Conservation (phyloP, 331 rosid species). For the Quercus lobata region DNA sequence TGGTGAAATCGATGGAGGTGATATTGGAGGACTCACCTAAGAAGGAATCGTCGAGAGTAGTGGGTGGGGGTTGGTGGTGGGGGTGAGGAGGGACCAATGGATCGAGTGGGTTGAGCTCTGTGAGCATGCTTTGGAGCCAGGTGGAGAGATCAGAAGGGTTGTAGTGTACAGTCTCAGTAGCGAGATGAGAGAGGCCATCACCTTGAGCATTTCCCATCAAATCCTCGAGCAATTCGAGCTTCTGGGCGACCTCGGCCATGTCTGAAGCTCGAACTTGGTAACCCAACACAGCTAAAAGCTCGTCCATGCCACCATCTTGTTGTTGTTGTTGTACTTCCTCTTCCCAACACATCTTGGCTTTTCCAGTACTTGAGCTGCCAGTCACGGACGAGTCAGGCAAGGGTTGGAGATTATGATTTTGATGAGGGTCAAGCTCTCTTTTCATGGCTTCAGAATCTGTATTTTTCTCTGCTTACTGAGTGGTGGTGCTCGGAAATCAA, state of each 20-base stretch:
- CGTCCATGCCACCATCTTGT: conserved; percentile 69
- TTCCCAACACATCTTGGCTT: conserved; percentile 58
- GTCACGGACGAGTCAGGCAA: conserved; percentile 31
- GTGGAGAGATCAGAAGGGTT: conserved; percentile 80
- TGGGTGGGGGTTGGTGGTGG: background rate
- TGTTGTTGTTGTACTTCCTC: conserved; percentile 20
- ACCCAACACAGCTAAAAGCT: conserved; percentile 84
- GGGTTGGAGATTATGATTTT: conserved; percentile 22
- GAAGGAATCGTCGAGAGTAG: conserved; percentile 30
- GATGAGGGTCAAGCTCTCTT: conserved; percentile 40
- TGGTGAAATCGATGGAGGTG: conserved; percentile 41
- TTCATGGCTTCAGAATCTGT: conserved; percentile 34
- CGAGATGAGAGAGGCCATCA: conserved; percentile 52
- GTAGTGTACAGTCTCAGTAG: conserved; percentile 55
- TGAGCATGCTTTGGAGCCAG: conserved; percentile 69
- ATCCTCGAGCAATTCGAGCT: conserved; percentile 73
- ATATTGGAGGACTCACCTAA: conserved; percentile 56
- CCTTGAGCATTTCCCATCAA: conserved; percentile 59
- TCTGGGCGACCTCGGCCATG: conserved; percentile 88
- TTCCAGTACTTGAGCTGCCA: conserved; percentile 6
- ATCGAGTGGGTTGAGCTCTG: conserved; percentile 49
- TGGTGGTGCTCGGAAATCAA: conserved; percentile 5
- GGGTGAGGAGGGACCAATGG: conserved; percentile 1
- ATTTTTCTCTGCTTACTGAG: background rate
- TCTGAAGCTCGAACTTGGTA: conserved; percentile 76